phyloP scores from a whole-genome alignment of 352 stramenopile genomes.

The Aphanomyces euteiches region DNA sequence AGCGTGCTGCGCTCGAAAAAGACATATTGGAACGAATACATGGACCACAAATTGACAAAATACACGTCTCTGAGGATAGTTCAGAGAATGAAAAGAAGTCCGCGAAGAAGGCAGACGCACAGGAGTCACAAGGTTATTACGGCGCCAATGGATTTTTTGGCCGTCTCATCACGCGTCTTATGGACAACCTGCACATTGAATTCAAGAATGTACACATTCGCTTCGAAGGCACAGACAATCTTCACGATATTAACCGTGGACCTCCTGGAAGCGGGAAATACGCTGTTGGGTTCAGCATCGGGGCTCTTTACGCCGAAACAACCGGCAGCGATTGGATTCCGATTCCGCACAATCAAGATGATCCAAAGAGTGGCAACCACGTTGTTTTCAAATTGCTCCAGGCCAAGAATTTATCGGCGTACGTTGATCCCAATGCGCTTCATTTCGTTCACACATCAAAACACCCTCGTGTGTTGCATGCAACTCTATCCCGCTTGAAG shows the following conservation, averaged over 20 bases:
- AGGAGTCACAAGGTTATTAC: slow-evolving; percentile 70
- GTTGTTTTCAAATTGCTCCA: slow-evolving; percentile 87
- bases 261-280: slow-evolving; percentile 45
- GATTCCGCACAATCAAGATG: slow-evolving; percentile 34
- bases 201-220: slow-evolving; percentile 84
- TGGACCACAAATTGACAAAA: slow-evolving; percentile 61
- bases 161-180: slow-evolving; percentile 85
- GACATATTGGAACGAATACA: slow-evolving; percentile 78
- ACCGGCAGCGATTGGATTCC: slow-evolving; percentile 83
- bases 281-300: slow-evolving; percentile 70
- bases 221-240: slow-evolving; percentile 50
- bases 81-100: background rate
- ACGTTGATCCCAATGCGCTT: slow-evolving; percentile 78
- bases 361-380: slow-evolving; percentile 42
- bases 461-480: slow-evolving; percentile 70
- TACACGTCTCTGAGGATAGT: slow-evolving; percentile 60
- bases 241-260: background rate
- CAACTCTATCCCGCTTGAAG: slow-evolving; percentile 68
- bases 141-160: slow-evolving; percentile 85
- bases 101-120: slow-evolving; percentile 1
- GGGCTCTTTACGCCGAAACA: slow-evolving; percentile 79
- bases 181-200: slow-evolving; percentile 88
- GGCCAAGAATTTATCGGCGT: slow-evolving; percentile 78
- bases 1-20: slow-evolving; percentile 65
- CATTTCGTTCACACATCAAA: slow-evolving; percentile 85